A percentile compares a stretch with the other conserved stretches of the same genome.
phyloP scores from a whole-genome alignment of 192 early-diverging fungal species.

The Coemansia sp. region DNA sequence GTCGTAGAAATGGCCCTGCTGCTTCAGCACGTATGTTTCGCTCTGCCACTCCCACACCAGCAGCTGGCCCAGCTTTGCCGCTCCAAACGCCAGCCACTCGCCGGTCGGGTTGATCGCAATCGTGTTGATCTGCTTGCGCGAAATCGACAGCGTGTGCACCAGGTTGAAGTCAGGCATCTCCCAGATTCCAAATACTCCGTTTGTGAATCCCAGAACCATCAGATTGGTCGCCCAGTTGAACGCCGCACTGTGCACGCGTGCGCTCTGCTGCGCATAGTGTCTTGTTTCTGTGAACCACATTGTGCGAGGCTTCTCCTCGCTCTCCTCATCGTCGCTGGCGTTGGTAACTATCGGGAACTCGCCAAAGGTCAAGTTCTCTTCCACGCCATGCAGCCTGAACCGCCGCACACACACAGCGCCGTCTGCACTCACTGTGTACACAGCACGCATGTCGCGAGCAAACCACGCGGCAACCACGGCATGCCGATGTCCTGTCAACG shows the following conservation, averaged over 20 bases:
- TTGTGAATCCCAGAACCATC: slow-evolving; percentile 86
- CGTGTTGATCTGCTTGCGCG: slow-evolving; percentile 88
- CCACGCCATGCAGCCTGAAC: slow-evolving; percentile 51
- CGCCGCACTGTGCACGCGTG: slow-evolving; percentile 74
- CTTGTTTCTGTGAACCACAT: slow-evolving; percentile 57
- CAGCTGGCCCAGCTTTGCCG: slow-evolving; percentile 87
- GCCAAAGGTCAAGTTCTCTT: slow-evolving; percentile 60
- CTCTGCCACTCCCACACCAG: slow-evolving; percentile 99
- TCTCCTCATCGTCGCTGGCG: slow-evolving; percentile 26
- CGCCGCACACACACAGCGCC: slow-evolving; percentile 86
- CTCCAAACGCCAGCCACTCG: slow-evolving; percentile 98
- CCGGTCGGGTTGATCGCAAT: slow-evolving; percentile 86
- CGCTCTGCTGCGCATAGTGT: slow-evolving; percentile 81
- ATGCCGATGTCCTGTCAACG: slow-evolving; percentile 83
- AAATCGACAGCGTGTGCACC: slow-evolving; percentile 95
- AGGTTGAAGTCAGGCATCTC: slow-evolving; percentile 92
- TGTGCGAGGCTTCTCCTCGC: slow-evolving; percentile 33
- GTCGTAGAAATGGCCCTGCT: slow-evolving; percentile 97
- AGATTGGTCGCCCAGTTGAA: slow-evolving; percentile 73
- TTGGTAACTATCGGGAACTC: slow-evolving; percentile 58
- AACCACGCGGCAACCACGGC: slow-evolving; percentile 81
- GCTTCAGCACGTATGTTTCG: slow-evolving; percentile 97
- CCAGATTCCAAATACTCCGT: slow-evolving; percentile 98
- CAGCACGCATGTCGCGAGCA: slow-evolving; percentile 44
- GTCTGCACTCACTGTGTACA: slow-evolving; percentile 85